Evolutionary conservation across 163 green algal genomes (phyloP), one percentile per base, ranked within the genome.

Genomic region (Chloromonas sp.): DNA sequence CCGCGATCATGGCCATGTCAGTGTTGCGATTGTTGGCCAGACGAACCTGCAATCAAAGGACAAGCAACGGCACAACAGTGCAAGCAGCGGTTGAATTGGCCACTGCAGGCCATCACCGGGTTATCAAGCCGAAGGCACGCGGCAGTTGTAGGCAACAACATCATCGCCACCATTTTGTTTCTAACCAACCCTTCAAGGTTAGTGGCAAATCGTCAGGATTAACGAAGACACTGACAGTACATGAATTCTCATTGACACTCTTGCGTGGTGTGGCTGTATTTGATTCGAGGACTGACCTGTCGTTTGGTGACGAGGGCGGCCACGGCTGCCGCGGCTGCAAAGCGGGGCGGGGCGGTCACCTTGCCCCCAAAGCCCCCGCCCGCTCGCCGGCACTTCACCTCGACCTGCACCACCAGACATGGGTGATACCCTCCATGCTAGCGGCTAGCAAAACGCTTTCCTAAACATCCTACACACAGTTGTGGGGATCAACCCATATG

Each of bases 291-390:
- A 2, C 83, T 70, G 76, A 90, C 92, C 62, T 91, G 87, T 36
- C 71, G n/a, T 0, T 83, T 78, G 1, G 91, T 77, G 62, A 84
- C 90, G 66, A 85, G 8, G 0, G 93, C 90, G 0, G 89, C 94
- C 59, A 96, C 83, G 1, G 91, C 92, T 60, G 89, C 91, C 1
- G 89, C 91, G 15, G 86, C 85, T 0, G 91, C 93, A 1, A 92
- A 81, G 0, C 89, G 89, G 14, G 88, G 84, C 60, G 79, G 88
- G 78, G 92, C 88, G 11, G 87, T 88, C 2, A 83, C 84, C 87
- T 97, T 97, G 81, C 94, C 93, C 1, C 94, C 94, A 88, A 95
- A 97, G 0, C 74, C 93, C n/a, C 94, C 94, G 14, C 94, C 94
- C 70, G 94, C 85, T 1, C 93, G 88, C n/a, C 84, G 84, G 60